Percentiles rank a stretch among this genome's conserved stretches.
These are phyloP conservation scores for Dunaliella primolecta DNA, from an alignment of 139 green algal species.

Conservation along the genomic window DNA sequence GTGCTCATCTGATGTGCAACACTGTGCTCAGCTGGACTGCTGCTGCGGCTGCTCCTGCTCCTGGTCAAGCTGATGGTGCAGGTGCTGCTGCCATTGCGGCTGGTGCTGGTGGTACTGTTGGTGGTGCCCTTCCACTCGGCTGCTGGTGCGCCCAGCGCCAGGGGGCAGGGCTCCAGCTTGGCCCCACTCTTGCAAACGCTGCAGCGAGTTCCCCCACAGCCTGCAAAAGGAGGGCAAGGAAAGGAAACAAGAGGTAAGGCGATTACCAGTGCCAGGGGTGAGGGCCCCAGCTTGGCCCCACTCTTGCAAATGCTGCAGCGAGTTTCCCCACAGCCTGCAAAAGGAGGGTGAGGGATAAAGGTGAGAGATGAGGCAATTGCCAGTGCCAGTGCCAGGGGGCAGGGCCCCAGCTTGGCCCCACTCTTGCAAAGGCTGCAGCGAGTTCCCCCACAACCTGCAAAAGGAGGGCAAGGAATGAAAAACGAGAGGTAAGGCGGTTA, in stretches of 20 bases:
- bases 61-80: neutral
- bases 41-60: slow-evolving; percentile 1
- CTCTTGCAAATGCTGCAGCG: neutral
- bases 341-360: neutral
- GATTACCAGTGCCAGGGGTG: neutral
- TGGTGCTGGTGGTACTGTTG: neutral
- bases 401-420: neutral
- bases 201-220: neutral
- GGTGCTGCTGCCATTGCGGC: neutral
- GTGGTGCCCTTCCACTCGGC: neutral
- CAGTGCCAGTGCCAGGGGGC: neutral
- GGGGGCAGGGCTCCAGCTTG: neutral
- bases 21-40: neutral
- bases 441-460: neutral
- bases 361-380: neutral
- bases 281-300: neutral
- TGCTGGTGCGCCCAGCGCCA: neutral
- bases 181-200: neutral
- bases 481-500: neutral
- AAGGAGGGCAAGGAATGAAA: neutral
- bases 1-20: no score
- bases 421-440: slow-evolving; percentile 5
- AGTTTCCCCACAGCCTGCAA: neutral
- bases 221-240: neutral
- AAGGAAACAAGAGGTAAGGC: neutral